phyloP scores from a whole-genome alignment of 208 protist genomes.

The Acanthamoeba castellanii region DNA sequence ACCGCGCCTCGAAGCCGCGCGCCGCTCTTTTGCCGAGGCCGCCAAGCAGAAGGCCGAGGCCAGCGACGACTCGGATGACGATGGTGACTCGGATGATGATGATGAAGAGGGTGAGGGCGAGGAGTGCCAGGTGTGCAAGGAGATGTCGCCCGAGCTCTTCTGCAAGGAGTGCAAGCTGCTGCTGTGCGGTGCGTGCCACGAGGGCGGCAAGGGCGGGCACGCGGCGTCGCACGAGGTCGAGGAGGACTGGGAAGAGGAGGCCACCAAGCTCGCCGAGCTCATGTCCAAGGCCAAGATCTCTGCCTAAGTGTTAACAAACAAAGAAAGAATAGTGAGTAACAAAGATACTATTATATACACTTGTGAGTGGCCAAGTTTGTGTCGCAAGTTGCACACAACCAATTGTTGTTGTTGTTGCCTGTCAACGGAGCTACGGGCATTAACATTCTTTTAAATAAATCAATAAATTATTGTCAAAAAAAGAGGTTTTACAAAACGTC shows the following conservation, averaged over 20 bases:
- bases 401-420: no score
- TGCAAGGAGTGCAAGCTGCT: constrained; percentile 46
- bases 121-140: constrained; percentile 42
- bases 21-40: background rate
- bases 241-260: constrained; percentile 19
- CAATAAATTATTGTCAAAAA: no score
- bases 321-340: background rate
- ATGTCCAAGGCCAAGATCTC: background rate
- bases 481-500: no score
- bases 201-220: constrained; percentile 9
- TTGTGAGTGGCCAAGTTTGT: no score
- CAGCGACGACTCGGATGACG: background rate
- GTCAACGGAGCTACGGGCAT: no score
- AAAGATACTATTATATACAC: no score
- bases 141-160: constrained; percentile 17
- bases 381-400: no score
- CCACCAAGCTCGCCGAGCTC: background rate
- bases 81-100: background rate
- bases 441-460: no score
- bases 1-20: constrained; percentile 3
- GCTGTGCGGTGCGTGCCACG: constrained; percentile 39
- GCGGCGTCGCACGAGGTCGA: background rate
- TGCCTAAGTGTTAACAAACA: background rate
- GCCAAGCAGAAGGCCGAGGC: background rate
- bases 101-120: background rate